Conservation (phyloP, 208 protist species). For the Strigomonas culicis region DNA sequence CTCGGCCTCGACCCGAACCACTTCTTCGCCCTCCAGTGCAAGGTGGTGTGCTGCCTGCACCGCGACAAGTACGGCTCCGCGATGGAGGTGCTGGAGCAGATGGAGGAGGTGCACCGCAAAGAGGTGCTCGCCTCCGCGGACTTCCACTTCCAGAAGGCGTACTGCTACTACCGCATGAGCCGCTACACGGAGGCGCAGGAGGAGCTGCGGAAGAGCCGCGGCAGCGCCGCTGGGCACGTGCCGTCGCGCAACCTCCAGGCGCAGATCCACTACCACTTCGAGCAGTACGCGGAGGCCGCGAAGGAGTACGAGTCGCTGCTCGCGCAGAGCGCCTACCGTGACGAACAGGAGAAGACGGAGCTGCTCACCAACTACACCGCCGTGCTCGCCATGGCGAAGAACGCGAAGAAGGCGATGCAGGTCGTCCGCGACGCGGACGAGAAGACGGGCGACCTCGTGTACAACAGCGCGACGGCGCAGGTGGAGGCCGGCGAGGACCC, state of each 20-base stretch:
- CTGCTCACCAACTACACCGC: conserved; percentile 76
- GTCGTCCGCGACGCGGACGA: conserved; percentile 21
- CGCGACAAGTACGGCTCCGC: conserved; percentile 62
- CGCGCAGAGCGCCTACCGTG: conserved; percentile 34
- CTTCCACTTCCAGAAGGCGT: conserved; percentile 62
- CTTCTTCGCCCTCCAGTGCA: conserved; percentile 57
- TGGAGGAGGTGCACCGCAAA: conserved; percentile 4
- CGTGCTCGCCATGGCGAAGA: conserved; percentile 31
- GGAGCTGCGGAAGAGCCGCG: conserved; percentile 21
- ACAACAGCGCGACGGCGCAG: conserved; percentile 74
- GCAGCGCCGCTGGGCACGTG: conserved; percentile 16
- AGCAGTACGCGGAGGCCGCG: conserved; percentile 64
- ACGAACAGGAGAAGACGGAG: conserved; percentile 74
- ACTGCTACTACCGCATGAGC: conserved; percentile 67
- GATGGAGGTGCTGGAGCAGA: conserved; percentile 42
- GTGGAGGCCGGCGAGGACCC: conserved; percentile 52
- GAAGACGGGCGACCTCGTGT: conserved; percentile 64
- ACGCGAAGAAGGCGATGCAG: conserved; percentile 27
- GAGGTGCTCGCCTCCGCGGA: conserved; percentile 13
- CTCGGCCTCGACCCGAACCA: conserved; percentile 51
- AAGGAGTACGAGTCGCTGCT: conserved; percentile 62
- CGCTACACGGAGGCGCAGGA: conserved; percentile 55
- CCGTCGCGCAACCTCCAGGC: conserved; percentile 68
- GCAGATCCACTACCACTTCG: conserved; percentile 82
- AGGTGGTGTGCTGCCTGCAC: conserved; percentile 60